Evolutionary conservation across 495 filamentous ascomycete species (phyloP), one percentile per base, ranked within the genome.

Genomic region (Sphaerosporella brunnea): DNA sequence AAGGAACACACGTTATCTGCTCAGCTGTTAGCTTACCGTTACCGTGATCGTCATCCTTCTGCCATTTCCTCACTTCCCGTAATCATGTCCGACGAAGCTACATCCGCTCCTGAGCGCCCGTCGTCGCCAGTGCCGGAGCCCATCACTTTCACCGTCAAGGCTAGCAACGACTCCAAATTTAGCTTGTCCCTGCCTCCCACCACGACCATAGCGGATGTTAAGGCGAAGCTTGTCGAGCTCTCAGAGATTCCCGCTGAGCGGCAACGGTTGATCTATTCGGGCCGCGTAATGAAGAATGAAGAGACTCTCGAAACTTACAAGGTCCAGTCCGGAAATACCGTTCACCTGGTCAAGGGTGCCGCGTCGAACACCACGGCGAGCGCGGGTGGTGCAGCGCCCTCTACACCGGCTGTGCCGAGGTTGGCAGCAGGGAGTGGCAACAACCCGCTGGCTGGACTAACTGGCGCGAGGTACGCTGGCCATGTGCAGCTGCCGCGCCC

Each of bases 181-280:
- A 78, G 74, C 35, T 63, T 96, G 59, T 87, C 84, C 40, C 74
- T 96, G 53, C 66, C 82, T 13, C 69, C 76, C 35, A 73, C 75
- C n/a, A 83, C 78, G 25, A 77, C 77, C 4, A 82, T 96, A 21
- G 69, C 75, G 15, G 84, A 93, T 40, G 74, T 99, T 49, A 99
- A 99, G 68, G 71, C 72, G 36, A 93, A 85, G 69, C 77, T 99
- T 21, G 72, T 83, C 2, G 75, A 73, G 25, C 60, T 71, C 37
- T 86, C 80, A 63, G 83, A 88, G 55, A 74, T 93, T 40, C 78
- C 88, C 0, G 70, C 77, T 23, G 90, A 88, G 53, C 74, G 82
- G 40, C 87, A 94, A 64, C 84, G 92, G 36, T 69, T 99, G 53
- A 99, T 99, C 64, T 96, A 96, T 65, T 95, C 88, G 4, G 92